phyloP scores from a whole-genome alignment of 1,139 yeast genomes.

The Pichia norvegensis region DNA sequence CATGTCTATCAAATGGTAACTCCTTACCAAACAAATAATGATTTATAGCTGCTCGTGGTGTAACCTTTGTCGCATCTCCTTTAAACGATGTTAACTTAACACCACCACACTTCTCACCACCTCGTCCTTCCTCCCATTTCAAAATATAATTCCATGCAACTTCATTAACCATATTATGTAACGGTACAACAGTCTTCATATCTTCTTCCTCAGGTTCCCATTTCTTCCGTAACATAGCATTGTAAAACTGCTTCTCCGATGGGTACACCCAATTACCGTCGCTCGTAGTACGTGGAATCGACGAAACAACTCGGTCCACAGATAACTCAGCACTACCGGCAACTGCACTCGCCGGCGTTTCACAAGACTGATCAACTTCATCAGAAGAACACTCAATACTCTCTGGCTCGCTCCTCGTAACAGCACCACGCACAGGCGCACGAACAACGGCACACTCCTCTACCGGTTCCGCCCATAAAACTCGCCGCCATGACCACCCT shows the following conservation, averaged over 20 bases:
- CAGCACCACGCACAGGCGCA: constrained; percentile 19
- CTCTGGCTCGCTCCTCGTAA: constrained; percentile 34
- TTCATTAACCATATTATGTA: constrained; percentile 91
- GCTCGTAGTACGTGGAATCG: constrained; percentile 73
- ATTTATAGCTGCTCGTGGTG: constrained; percentile 85
- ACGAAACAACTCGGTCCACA: constrained; percentile 65
- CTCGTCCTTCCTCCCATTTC: constrained; percentile 67
- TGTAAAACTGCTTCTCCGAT: constrained; percentile 87
- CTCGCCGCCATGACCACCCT: constrained; percentile 12
- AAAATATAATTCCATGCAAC: constrained; percentile 82
- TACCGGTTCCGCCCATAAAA: constrained; percentile 15
- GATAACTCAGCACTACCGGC: constrained; percentile 34
- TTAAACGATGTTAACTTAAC: constrained; percentile 77
- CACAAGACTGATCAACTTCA: constrained; percentile 12
- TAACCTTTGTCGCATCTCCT: constrained; percentile 77
- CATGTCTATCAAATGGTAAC: constrained; percentile 92
- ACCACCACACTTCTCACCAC: constrained; percentile 73
- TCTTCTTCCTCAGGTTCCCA: constrained; percentile 79
- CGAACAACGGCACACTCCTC: too few species aligned
- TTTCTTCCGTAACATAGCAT: constrained; percentile 86
- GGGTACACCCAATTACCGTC: constrained; percentile 85
- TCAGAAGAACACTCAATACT: constrained; percentile 38
- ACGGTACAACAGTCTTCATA: constrained; percentile 87
- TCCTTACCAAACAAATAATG: constrained; percentile 52
- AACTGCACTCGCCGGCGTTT: constrained; percentile 14